Base-by-base conservation (phyloP, 345 rosid species). In the Cardiospermum halicacabum region DNA sequence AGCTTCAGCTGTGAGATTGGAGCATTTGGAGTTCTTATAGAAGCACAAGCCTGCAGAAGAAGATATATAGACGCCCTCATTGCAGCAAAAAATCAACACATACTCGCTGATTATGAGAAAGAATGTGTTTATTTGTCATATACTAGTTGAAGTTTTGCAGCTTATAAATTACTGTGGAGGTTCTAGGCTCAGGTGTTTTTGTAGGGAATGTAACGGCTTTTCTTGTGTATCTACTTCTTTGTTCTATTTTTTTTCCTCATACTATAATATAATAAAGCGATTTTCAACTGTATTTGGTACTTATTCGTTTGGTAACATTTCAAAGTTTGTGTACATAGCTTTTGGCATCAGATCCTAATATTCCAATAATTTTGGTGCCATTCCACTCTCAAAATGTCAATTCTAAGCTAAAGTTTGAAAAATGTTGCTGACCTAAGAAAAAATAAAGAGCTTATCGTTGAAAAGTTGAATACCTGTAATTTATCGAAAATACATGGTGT, bases 71-170 rank as follows among this genome's bases (percentile, higher is more conserved):
- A 49, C 11, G 42, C 49, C 59, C 18, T 58, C 58, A 53, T 25
- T 11, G 49, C 31, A n/a, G 55, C 62, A n/a, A n/a, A n/a, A n/a
- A n/a, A n/a, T n/a, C 26, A 21, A 62, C 59, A 11, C 64, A 34
- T 31, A 50, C 8, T 57, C 51, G 43, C 40, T 27, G 37, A 24
- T 53, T 66, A 30, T 48, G 56, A 32, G 64, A 32, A 31, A 43
- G n/a, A 16, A 31, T 57, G 64, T 65, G 60, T 65, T 34, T 51
- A 28, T n/a, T 30, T 67, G 56, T 65, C 31, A 21, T 67, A 72
- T 74, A 64, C n/a, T n/a, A n/a, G n/a, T n/a, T n/a, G 60, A 67
- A 31, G 72, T 47, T 67, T 61, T 56, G 55, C 24, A 1, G 42
- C 27, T 45, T 37, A 4, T 51, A 47, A n/a, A n/a, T n/a, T 53